phyloP scores from a whole-genome alignment of 305 asterid species.

The Fraxinus greggii region DNA sequence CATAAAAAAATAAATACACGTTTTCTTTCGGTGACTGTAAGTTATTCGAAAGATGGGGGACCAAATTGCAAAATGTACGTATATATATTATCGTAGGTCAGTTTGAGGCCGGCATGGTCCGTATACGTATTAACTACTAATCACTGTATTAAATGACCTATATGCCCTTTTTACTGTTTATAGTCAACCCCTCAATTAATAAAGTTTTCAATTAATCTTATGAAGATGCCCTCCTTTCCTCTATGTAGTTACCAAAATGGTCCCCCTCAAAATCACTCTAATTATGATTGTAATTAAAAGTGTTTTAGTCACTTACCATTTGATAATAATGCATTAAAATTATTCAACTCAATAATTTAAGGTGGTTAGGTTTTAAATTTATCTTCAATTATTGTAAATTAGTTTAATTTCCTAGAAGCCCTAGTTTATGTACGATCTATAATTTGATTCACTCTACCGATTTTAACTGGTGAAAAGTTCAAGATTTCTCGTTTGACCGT shows the following conservation, averaged over 20 bases:
- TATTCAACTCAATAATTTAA: slow-evolving; percentile 28
- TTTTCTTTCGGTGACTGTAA: slow-evolving; percentile 22
- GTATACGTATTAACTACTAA: slow-evolving; percentile 30
- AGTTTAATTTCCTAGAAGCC: neutral
- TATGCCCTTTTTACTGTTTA: slow-evolving; percentile 27
- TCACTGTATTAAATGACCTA: slow-evolving; percentile 18
- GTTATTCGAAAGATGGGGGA: neutral
- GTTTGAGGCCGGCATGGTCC: slow-evolving; percentile 60
- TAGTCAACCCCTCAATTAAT: slow-evolving; percentile 37
- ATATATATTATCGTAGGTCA: slow-evolving; percentile 30
- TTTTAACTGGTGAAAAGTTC: neutral
- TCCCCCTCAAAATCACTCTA: slow-evolving; percentile 41
- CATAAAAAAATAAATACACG: slow-evolving; percentile 19
- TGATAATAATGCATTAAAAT: slow-evolving; percentile 11
- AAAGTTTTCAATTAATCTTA: slow-evolving; percentile 26
- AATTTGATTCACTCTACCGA: neutral
- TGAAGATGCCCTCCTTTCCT: slow-evolving; percentile 30
- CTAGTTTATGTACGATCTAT: neutral
- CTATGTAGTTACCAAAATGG: slow-evolving; percentile 25
- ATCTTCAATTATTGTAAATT: neutral
- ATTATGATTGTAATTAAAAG: slow-evolving; percentile 37
- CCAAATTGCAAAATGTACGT: slow-evolving; percentile 15
- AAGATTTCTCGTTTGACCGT: neutral
- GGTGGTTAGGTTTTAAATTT: slow-evolving; percentile 7
- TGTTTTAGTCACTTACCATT: slow-evolving; percentile 30